Evolutionary conservation across 257 asterid genomes (phyloP).

Genomic region (Solanum bulbocastanum): DNA sequence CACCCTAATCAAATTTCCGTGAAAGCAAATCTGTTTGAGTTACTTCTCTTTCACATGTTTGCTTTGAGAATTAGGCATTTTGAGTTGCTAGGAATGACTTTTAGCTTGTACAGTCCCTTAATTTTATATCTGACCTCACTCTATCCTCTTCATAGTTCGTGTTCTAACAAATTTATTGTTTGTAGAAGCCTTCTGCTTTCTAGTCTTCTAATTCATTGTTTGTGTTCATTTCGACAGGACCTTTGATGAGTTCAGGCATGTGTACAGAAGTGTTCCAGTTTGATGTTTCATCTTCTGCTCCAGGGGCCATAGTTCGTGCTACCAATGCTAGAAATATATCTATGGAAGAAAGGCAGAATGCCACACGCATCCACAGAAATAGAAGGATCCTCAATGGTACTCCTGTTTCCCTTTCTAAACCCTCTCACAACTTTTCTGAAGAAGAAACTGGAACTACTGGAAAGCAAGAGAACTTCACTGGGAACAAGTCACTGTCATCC

Average conservation of each 20-base stretch:
- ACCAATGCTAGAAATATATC: conserved; percentile 38
- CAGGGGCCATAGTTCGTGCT: conserved; percentile 72
- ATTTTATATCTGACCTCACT: neutral
- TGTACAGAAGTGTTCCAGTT: conserved; percentile 97
- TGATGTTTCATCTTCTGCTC: conserved; percentile 56
- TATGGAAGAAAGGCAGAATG: conserved; percentile 28
- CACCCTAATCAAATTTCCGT: neutral
- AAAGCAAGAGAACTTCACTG: conserved; percentile 31
- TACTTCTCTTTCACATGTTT: neutral
- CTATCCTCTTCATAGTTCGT: neutral
- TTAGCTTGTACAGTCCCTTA: neutral
- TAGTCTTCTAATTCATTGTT: neutral
- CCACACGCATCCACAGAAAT: conserved; percentile 36
- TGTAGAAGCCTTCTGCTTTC: neutral
- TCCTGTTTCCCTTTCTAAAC: conserved; percentile 39
- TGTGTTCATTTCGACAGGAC: conserved; percentile 39
- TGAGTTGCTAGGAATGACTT: neutral
- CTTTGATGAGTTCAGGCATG: conserved; percentile 90
- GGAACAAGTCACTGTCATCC: conserved; percentile 40
- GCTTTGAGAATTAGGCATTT: too few relatives aligned
- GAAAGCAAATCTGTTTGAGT: neutral
- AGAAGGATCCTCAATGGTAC: conserved; percentile 65
- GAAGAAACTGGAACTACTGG: conserved; percentile 27
- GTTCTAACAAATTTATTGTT: neutral
- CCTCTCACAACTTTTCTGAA: conserved; percentile 49